Conservation (phyloP, 768 basidiomycete genomes). For the Psilocybe subaeruginosa region DNA sequence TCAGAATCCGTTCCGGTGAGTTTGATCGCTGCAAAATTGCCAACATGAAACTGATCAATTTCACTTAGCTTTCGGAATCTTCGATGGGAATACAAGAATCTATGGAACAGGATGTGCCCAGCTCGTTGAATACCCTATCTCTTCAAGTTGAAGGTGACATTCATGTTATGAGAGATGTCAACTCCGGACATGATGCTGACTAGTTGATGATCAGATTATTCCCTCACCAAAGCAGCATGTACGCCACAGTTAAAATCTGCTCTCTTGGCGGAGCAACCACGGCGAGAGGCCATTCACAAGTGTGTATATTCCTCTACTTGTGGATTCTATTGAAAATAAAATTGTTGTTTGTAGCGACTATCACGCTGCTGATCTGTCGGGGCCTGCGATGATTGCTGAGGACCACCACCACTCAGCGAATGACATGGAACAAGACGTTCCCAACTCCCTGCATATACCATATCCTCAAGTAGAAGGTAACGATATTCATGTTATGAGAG, state of each 20-base stretch:
- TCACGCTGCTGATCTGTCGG: not conserved
- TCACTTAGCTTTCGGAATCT: not conserved
- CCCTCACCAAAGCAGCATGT: not conserved
- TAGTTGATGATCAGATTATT: not conserved
- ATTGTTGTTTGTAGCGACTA: not conserved
- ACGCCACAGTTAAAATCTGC: not conserved
- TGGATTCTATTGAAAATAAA: not conserved
- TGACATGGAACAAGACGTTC: not conserved
- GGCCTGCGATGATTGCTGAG: not conserved
- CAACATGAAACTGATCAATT: no score
- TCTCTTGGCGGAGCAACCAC: not conserved
- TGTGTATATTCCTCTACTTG: not conserved
- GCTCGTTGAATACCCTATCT: no score
- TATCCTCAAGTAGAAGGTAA: not conserved
- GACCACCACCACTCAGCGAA: not conserved
- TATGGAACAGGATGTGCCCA: not conserved
- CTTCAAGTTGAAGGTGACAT: not conserved
- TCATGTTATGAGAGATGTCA: not conserved
- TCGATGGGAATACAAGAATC: not conserved
- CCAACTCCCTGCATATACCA: no score
- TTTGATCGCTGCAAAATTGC: no score
- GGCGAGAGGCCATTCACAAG: not conserved
- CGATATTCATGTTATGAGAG: not conserved
- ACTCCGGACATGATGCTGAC: not conserved
- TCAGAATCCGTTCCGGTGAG: no score